Percentiles rank a stretch among this genome's conserved stretches.
These are phyloP conservation scores for Pholiota adiposa DNA, from an alignment of 1,284 basidiomycete species.

Conservation along the genomic window DNA sequence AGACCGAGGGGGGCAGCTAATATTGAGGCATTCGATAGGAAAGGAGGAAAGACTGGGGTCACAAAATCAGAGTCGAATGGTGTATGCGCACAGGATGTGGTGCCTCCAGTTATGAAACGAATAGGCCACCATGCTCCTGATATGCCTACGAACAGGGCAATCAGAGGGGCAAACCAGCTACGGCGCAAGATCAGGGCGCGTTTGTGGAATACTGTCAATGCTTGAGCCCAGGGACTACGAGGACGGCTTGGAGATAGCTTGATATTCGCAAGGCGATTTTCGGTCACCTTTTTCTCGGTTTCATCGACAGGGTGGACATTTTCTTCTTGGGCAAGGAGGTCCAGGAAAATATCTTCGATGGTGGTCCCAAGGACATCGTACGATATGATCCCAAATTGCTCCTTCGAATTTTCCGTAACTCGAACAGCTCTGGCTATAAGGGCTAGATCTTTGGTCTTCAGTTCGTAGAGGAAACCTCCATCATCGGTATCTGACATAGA, in stretches of 20 bases:
- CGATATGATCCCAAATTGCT: constrained; percentile 46
- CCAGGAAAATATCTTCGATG: constrained; percentile 82
- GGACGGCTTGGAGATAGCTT: not conserved
- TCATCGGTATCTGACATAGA: constrained; percentile 33
- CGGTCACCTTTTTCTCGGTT: constrained; percentile 10
- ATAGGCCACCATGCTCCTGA: constrained; percentile 42
- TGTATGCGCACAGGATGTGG: not conserved
- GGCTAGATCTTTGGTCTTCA: not conserved
- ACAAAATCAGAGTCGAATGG: not conserved
- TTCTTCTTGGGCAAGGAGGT: constrained; percentile 61
- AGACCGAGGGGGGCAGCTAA: not conserved
- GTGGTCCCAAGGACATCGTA: constrained; percentile 76
- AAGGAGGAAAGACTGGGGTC: constrained; percentile 10
- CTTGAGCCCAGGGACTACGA: constrained; percentile 17
- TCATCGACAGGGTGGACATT: not conserved
- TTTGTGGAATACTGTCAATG: constrained; percentile 73
- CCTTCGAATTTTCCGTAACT: constrained; percentile 42
- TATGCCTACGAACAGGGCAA: constrained; percentile 65
- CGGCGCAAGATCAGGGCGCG: constrained; percentile 65
- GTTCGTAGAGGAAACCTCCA: not conserved
- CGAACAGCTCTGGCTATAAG: not conserved
- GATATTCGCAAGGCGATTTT: constrained; percentile 6
- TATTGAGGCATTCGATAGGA: constrained; percentile 1
- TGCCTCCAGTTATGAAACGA: not conserved
- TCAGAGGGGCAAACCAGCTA: constrained; percentile 69